Evolutionary conservation across 805 yeast species (phyloP), one percentile per base, ranked within the genome.

Genomic region (Cyberlindnera amylophila): DNA sequence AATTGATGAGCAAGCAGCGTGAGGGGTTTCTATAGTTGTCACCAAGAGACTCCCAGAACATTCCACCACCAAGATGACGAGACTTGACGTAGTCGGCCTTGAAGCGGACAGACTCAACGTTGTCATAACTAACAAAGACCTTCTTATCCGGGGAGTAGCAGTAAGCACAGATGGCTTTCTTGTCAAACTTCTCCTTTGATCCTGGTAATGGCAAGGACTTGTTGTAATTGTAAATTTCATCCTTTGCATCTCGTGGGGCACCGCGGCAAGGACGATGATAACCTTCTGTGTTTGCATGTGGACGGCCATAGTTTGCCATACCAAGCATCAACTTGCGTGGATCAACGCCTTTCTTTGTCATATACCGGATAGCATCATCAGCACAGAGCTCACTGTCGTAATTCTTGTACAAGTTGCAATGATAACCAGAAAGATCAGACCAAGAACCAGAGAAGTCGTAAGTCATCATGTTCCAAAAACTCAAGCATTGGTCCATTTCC

Each of bases 31-130:
- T 27, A 36, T 62, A 56, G 2, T 62, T 54, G 55, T 88, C 96
- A 2, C 96, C 96, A 44, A 82, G 73, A 0, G 96, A 82, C 54
- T 91, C 97, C 98, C 98, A 91, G 82, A 86, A 90, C 78, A 93
- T 81, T 0, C 86, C 96, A 0, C 99, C 98, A 0, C 82, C 95
- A 9, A 89, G 64, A 0, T 66, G 55, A 6, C 65, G 60, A 16
- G 61, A 51, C 31, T 49, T 52, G 7, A 83, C 77, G 52, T 77
- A 88, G 23, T 65, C 53, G 0, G 87, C 88, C 59, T 91, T 93
- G 14, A 53, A 52, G 8, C 58, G 53, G 2, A 74, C 77, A 2
- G 82, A 70, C 4, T 68, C 65, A 0, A 67, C 67, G 47, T 75
- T 82, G 58, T 91, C 99, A 61, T 84, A 91, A 6, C 75, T 70